Evolutionary conservation across 768 basidiomycete species (phyloP).

Genomic region (Collybia nuda): DNA sequence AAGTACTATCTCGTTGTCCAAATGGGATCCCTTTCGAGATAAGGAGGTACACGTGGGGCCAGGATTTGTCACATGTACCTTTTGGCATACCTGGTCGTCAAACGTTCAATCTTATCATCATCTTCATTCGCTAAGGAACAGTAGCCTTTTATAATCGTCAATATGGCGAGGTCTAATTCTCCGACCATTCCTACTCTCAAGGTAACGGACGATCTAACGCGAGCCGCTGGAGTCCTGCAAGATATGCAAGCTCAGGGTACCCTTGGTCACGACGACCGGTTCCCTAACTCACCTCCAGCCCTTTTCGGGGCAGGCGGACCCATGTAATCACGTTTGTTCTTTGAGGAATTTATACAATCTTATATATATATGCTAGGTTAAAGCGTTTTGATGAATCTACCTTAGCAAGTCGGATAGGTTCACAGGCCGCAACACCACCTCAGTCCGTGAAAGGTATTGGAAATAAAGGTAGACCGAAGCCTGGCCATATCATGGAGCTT

Average conservation of each 20-base stretch:
- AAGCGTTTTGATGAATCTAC: conserved; percentile 80
- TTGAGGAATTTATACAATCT: neutral
- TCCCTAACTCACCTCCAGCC: conserved; percentile 52
- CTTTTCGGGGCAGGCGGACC: conserved; percentile 74
- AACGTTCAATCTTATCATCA: conserved; percentile 16
- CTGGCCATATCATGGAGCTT: neutral
- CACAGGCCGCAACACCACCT: conserved; percentile 77
- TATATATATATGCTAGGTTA: conserved; percentile 43
- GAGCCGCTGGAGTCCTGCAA: conserved; percentile 51
- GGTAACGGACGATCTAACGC: conserved; percentile 45
- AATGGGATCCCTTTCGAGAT: too few relatives aligned
- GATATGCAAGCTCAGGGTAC: conserved; percentile 44
- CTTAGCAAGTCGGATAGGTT: conserved; percentile 66
- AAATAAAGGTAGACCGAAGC: conserved; percentile 63
- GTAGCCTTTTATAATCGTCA: conserved; percentile 5
- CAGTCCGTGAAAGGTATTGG: conserved; percentile 87
- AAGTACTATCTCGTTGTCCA: too few relatives aligned
- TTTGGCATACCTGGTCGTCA: neutral
- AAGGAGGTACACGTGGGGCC: neutral
- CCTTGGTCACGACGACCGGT: conserved; percentile 22
- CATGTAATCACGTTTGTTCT: conserved; percentile 45
- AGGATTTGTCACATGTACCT: conserved; percentile 13
- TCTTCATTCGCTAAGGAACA: conserved; percentile 8
- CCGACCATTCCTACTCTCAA: conserved; percentile 27
- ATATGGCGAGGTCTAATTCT: conserved; percentile 22